Evolutionary conservation across 1,284 basidiomycete species (phyloP).

Genomic region (Naganishia cerealis): DNA sequence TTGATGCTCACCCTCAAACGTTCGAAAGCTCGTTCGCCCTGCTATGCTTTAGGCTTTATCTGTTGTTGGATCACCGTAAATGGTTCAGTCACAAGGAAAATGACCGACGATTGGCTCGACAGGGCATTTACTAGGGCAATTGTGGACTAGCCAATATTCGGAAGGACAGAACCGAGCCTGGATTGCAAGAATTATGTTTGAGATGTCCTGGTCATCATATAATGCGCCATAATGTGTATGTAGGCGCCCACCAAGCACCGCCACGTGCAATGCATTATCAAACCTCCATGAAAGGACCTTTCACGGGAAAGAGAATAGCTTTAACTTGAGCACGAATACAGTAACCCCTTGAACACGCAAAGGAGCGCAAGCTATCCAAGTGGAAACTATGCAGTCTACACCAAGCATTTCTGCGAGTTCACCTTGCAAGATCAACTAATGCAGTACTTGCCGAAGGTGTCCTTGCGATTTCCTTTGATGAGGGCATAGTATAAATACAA

Average conservation of each 20-base stretch:
- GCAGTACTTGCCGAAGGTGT: neutral
- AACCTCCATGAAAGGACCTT: conserved; percentile 4
- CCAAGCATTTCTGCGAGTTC: neutral
- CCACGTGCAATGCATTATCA: neutral
- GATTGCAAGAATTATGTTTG: neutral
- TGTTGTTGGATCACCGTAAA: conserved; percentile 45
- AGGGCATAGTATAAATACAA: neutral
- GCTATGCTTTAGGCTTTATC: conserved; percentile 45
- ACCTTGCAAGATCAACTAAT: neutral
- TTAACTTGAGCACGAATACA: neutral
- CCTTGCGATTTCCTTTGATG: neutral
- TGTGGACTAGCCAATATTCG: neutral
- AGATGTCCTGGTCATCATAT: neutral
- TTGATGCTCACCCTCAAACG: neutral
- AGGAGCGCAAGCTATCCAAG: neutral
- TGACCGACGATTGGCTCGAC: conserved; percentile 18
- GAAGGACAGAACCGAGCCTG: neutral
- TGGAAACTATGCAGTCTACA: neutral
- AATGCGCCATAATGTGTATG: neutral
- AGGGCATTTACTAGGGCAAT: neutral
- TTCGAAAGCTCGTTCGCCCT: conserved; percentile 41
- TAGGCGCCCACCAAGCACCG: neutral
- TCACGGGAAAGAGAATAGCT: neutral
- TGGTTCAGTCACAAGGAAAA: conserved; percentile 36
- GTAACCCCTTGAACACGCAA: neutral